Base-by-base conservation (phyloP, 208 protist genomes). In the Leishmania martiniquensis region DNA sequence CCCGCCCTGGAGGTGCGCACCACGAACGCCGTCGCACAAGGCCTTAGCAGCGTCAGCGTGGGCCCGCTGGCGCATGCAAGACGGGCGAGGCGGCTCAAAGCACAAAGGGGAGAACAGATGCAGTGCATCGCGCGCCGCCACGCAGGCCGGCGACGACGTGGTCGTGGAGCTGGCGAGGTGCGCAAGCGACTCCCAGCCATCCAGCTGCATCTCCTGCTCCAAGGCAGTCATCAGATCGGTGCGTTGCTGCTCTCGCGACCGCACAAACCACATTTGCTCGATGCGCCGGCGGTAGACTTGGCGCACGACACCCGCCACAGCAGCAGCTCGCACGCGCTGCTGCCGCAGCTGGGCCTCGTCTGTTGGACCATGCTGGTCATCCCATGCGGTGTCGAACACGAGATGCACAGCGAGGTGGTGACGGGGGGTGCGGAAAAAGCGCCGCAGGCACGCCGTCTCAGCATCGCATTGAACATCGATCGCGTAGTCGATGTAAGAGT, bases 401-500 rank as follows among this genome's bases (percentile, higher is more conserved):
- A 55, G 44, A n/a, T 75, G 65, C 57, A 60, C 55, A 17, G 60
- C 32, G 63, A 76, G 52, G 37, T 86, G 70, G 59, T 84, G 85
- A 17, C 90, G 90, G 2, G 90, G 87, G 5, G 82, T 68, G 17
- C 90, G 87, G 45, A 87, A 79, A 74, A 93, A 93, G 39, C 90
- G 85, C 7, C 87, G 83, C 67, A 90, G 62, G 67, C 87, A 91
- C 17, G 88, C 88, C 67, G 87, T 87, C 73, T 93, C 90, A 0
- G 67, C 44, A 55, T 87, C 87, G 60, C 81, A 81, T 13, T 68
- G 63, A 42, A 93, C 77, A 45, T 84, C 57, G 65, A 91, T 60
- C 54, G 74, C 83, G 15, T 57, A 75, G 80, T 93, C 90, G 3
- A 89, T 81, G 55, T 75, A 72, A 10, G 72, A 62, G 47, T 69